Evolutionary conservation across 2,329 filamentous ascomycete genomes (phyloP).

Genomic region (Colletotrichum theobromicola): DNA sequence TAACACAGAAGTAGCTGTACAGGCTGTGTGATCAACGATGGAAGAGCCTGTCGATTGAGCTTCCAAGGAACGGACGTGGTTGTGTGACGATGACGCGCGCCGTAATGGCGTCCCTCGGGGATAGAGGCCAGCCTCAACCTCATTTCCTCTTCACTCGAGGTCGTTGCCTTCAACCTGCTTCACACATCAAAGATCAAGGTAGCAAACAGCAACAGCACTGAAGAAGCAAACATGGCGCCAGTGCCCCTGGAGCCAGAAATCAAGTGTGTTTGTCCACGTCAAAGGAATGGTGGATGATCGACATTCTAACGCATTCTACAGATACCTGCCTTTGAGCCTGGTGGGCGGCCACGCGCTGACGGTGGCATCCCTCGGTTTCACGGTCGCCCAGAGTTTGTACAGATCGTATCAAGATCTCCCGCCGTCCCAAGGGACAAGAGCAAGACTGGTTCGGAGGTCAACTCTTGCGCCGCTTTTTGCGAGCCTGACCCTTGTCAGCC

Average conservation of each 20-base stretch:
- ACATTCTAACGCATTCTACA: slow-evolving; percentile 19
- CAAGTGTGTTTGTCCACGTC: slow-evolving; percentile 17
- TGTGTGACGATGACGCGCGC: slow-evolving; percentile 18
- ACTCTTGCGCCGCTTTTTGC: slow-evolving; percentile 42
- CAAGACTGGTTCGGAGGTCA: slow-evolving; percentile 31
- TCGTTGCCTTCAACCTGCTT: not conserved
- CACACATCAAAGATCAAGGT: not conserved
- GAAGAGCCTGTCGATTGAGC: not conserved
- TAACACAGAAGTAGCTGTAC: slow-evolving; percentile 6
- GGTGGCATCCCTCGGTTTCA: slow-evolving; percentile 22
- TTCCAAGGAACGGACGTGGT: slow-evolving; percentile 7
- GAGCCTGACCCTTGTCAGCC: slow-evolving; percentile 48
- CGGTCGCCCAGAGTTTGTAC: slow-evolving; percentile 27
- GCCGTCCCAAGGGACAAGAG: slow-evolving; percentile 40
- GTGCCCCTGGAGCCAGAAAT: slow-evolving; percentile 27
- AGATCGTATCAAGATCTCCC: slow-evolving; percentile 30
- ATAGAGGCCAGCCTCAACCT: not conserved
- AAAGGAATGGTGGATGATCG: not conserved
- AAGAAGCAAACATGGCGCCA: slow-evolving; percentile 26
- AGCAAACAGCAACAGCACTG: not conserved
- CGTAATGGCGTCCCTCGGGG: not conserved
- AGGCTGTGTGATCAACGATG: not conserved
- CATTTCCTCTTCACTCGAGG: not conserved
- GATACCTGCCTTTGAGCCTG: slow-evolving; percentile 18
- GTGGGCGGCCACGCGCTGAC: slow-evolving; percentile 25